Evolutionary conservation across 306 rosid species (phyloP).

Genomic region (Casuarina glauca): DNA sequence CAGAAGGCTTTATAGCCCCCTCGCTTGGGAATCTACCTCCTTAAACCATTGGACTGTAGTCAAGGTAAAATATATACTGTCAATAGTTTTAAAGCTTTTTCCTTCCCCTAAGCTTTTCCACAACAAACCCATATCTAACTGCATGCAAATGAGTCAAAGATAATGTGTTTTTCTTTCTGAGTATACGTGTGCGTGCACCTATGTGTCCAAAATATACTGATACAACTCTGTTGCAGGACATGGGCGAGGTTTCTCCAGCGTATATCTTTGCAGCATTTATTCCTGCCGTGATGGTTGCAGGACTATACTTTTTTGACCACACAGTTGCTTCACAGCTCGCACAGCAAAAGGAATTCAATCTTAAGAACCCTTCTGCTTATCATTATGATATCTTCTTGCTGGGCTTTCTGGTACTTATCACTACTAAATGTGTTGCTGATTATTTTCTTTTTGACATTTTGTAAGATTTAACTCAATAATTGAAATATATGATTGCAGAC

Average conservation of each 20-base stretch:
- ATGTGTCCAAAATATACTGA: conserved; percentile 1
- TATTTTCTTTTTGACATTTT: background rate
- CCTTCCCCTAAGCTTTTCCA: background rate
- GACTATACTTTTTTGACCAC: conserved; percentile 90
- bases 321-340: conserved; percentile 90
- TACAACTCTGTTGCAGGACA: conserved; percentile 52
- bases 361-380: conserved; percentile 78
- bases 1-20: conserved; percentile 71
- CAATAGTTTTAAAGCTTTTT: background rate
- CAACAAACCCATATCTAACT: background rate
- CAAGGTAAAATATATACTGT: conserved; percentile 42
- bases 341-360: conserved; percentile 91
- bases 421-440: conserved; percentile 7
- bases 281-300: conserved; percentile 84
- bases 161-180: background rate
- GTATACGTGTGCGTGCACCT: background rate
- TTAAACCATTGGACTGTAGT: conserved; percentile 76
- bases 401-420: conserved; percentile 57
- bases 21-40: conserved; percentile 75
- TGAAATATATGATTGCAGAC: conserved; percentile 50
- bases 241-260: conserved; percentile 65
- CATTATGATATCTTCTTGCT: conserved; percentile 79
- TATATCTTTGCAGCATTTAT: conserved; percentile 69
- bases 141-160: background rate
- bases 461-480: conserved; percentile 16